phyloP scores from a whole-genome alignment of 805 yeast genomes.

The Candida ovalis region DNA sequence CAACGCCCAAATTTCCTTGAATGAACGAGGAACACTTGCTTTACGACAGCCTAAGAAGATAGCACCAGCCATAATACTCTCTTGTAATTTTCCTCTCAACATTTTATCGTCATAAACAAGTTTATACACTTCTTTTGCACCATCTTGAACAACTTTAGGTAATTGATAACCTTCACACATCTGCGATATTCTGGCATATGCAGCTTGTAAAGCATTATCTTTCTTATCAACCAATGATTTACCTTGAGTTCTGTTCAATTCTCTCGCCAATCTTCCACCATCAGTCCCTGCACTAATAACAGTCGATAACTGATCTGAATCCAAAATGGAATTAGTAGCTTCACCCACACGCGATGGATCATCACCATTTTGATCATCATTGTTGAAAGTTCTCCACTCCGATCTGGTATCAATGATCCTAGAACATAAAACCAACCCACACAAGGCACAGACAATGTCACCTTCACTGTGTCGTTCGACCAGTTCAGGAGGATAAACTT shows the following conservation, averaged over 20 bases:
- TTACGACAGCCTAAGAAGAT: conserved; percentile 92
- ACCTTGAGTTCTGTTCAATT: conserved; percentile 84
- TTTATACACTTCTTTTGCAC: conserved; percentile 95
- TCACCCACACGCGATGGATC: conserved; percentile 99
- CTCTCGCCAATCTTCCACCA: conserved; percentile 83
- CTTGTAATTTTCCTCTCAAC: conserved; percentile 87
- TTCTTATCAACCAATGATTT: conserved; percentile 80
- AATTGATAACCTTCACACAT: conserved; percentile 96
- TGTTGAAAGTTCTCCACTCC: conserved; percentile 98
- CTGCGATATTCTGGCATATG: conserved; percentile 86
- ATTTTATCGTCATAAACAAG: conserved; percentile 83
- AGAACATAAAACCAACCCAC: conserved; percentile 92
- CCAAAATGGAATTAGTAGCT: conserved; percentile 88
- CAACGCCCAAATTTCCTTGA: conserved; percentile 92
- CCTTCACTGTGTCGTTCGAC: conserved; percentile 96
- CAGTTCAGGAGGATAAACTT: conserved; percentile 90
- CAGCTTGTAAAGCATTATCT: conserved; percentile 83
- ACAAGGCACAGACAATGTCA: conserved; percentile 95
- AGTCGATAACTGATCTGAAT: conserved; percentile 87
- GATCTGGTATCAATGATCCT: conserved; percentile 91
- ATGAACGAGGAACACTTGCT: conserved; percentile 90
- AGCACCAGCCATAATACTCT: conserved; percentile 94
- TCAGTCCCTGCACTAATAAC: conserved; percentile 86
- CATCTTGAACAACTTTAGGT: conserved; percentile 94
- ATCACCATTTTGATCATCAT: conserved; percentile 96